Evolutionary conservation across 2,329 filamentous ascomycete species (phyloP), one percentile per base, ranked within the genome.

Genomic region (Fonsecaea nubica): DNA sequence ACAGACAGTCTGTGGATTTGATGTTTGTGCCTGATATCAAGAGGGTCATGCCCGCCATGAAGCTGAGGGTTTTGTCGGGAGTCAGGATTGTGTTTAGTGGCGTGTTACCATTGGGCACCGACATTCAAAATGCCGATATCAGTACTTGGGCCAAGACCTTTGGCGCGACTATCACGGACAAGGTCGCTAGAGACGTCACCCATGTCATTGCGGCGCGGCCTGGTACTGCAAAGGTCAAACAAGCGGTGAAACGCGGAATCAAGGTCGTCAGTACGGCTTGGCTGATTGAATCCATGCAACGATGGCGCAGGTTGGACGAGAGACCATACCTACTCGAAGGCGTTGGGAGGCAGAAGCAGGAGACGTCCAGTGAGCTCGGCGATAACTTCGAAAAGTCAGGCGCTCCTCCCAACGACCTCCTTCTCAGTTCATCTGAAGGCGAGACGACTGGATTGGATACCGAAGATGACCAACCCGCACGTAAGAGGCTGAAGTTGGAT

Each of bases 191-290:
- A 25, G 77, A 75, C 58, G 84, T 83, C 3, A 85, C 83, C 1
- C 83, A 85, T 68, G 76, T 85, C 9, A 79, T 85, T 56, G 83
- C 83, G 30, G 82, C 81, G 1, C 79, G 82, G 30, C 90, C 90
- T 36, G 89, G 93, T 25, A 98, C 95, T 0, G 90, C 92, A 61
- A 99, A 99, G 79, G 92, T 98, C 52, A 90, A 92, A 56, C 90
- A 93, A 77, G 95, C 95, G 0, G 89, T 91, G 13, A 88, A 89
- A 69, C 90, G 92, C 63, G 84, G 90, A 0, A 91, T 98, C 78
- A 93, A 93, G 76, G 96, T 99, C 65, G 95, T 99, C 56, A 93
- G 90, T 72, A 91, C 93, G 61, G 88, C 92, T 73, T 99, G 95
- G 95, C 87, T 99, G 35, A 85, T 89, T 36, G 90, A 93, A 72